These are phyloP conservation scores for Naganishia friedmannii DNA, from an alignment of 768 basidiomycete species.

Conservation along the genomic window DNA sequence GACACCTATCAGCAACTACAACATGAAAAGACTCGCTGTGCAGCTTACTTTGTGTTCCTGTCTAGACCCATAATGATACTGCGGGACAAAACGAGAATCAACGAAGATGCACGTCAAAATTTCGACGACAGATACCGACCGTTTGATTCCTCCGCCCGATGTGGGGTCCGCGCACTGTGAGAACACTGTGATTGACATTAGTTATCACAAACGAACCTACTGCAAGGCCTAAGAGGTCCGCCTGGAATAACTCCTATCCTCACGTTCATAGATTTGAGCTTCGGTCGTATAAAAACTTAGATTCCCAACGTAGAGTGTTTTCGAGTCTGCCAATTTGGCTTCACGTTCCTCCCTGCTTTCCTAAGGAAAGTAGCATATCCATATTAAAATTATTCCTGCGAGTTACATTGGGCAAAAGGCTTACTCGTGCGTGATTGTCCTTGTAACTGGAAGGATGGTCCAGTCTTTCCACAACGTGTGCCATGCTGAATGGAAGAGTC, in stretches of 20 bases:
- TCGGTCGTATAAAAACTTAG: constrained; percentile 48
- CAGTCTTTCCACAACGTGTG: constrained; percentile 76
- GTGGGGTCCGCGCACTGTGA: constrained; percentile 45
- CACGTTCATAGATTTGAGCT: constrained; percentile 50
- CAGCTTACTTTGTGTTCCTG: constrained; percentile 42
- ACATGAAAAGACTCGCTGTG: background rate
- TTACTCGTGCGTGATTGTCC: constrained; percentile 76
- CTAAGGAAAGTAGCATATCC: constrained; percentile 32
- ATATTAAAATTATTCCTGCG: constrained; percentile 57
- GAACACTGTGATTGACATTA: constrained; percentile 39
- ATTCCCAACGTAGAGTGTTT: constrained; percentile 80
- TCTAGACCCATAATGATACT: constrained; percentile 52
- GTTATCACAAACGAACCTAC: background rate
- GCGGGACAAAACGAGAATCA: background rate
- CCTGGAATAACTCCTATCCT: constrained; percentile 22
- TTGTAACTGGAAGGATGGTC: constrained; percentile 97
- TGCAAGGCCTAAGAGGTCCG: background rate
- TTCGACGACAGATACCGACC: constrained; percentile 31
- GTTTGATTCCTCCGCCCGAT: constrained; percentile 50
- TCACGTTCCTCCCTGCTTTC: constrained; percentile 68
- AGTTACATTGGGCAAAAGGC: constrained; percentile 27
- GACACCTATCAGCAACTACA: background rate
- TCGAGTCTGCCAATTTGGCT: constrained; percentile 64
- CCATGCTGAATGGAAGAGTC: constrained; percentile 52
- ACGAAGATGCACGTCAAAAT: background rate